phyloP scores from a whole-genome alignment of 179 eudicot genomes.

The Corrigiola litoralis region DNA sequence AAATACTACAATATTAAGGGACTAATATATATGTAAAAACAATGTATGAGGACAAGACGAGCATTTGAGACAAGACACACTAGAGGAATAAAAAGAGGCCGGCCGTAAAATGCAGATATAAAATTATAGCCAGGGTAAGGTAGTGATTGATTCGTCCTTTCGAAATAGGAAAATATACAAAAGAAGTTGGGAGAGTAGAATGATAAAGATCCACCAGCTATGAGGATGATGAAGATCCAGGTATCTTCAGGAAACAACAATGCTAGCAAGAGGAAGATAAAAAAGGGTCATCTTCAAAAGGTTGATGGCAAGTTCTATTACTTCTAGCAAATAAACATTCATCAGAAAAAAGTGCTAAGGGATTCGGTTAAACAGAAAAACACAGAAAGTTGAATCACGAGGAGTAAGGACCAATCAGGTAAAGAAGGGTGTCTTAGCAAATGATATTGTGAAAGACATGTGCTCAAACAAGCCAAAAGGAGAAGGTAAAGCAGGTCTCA shows the following conservation, averaged over 20 bases:
- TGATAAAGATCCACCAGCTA: too few species aligned
- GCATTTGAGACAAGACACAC: background rate
- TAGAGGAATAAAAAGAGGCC: too few species aligned
- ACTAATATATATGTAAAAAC: background rate
- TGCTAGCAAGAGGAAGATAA: background rate
- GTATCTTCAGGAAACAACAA: background rate
- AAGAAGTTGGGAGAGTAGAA: background rate
- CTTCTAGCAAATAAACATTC: too few species aligned
- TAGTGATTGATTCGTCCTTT: too few species aligned
- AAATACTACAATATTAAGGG: constrained; percentile 11
- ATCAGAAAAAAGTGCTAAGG: too few species aligned
- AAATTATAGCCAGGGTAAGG: too few species aligned
- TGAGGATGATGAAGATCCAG: background rate
- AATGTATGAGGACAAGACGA: background rate
- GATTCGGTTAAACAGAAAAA: too few species aligned
- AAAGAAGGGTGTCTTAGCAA: background rate
- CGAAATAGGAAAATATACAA: too few species aligned
- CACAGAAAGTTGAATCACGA: too few species aligned
- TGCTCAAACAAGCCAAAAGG: background rate
- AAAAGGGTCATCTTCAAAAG: background rate
- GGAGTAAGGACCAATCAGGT: background rate
- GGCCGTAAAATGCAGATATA: too few species aligned
- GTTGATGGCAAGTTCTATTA: background rate
- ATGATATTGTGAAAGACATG: too few species aligned
- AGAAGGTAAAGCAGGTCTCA: background rate